Evolutionary conservation across 2,329 filamentous ascomycete species (phyloP).

Genomic region (Diaporthe australafricana): DNA sequence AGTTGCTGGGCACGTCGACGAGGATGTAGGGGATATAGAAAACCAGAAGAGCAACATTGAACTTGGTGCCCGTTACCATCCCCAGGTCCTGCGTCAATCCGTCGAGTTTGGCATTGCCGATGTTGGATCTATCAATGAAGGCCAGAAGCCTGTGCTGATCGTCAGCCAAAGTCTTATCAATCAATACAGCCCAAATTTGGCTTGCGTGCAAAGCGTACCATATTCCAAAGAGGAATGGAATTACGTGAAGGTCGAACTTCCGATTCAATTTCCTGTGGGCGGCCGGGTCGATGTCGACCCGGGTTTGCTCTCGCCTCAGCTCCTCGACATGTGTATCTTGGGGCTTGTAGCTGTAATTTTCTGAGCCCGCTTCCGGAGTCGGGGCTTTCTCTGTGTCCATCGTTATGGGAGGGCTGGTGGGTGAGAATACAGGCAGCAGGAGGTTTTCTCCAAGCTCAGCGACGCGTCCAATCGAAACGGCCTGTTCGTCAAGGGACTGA

Average conservation of each 20-base stretch:
- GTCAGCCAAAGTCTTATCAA: neutral
- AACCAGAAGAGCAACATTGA: constrained; percentile 69
- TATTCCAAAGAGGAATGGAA: constrained; percentile 44
- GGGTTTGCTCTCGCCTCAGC: constrained; percentile 24
- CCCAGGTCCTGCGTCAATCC: constrained; percentile 47
- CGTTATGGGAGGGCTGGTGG: neutral
- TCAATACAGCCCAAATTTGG: no score
- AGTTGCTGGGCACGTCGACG: constrained; percentile 73
- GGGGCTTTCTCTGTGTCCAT: constrained; percentile 21
- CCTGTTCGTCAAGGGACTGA: no score
- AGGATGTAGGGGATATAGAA: constrained; percentile 79
- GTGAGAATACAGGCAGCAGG: neutral
- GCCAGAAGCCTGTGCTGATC: constrained; percentile 55
- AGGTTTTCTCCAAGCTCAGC: neutral
- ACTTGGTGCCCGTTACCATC: constrained; percentile 66
- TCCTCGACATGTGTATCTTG: constrained; percentile 20
- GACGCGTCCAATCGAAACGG: neutral
- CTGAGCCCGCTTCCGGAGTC: neutral
- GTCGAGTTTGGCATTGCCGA: constrained; percentile 62
- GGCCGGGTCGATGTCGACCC: constrained; percentile 34
- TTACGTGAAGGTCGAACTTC: constrained; percentile 43
- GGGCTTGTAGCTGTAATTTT: constrained; percentile 1
- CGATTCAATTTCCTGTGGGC: constrained; percentile 41
- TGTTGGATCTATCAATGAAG: constrained; percentile 67
- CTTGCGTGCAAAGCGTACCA: constrained; percentile 35